These are phyloP conservation scores for Brassica juncea DNA, from an alignment of 345 rosid genomes.

Conservation along the genomic window DNA sequence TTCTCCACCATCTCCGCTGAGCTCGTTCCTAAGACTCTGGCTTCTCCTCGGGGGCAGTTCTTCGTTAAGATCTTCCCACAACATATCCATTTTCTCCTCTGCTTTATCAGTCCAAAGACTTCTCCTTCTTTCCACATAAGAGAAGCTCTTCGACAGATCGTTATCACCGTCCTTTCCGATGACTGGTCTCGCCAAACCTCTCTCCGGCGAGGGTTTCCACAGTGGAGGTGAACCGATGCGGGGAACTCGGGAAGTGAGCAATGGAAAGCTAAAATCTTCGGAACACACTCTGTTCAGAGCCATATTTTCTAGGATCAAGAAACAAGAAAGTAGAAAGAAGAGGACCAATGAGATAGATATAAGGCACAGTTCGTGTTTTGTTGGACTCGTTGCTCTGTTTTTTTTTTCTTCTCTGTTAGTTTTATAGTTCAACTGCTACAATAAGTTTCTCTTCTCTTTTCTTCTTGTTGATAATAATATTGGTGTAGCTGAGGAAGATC, in stretches of 20 bases:
- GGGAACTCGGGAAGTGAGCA: slow-evolving; percentile 33
- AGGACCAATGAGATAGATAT: slow-evolving; percentile 19
- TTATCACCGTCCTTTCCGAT: slow-evolving; percentile 7
- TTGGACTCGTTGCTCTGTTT: slow-evolving; percentile 45
- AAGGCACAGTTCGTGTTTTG: slow-evolving; percentile 38
- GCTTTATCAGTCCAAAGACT: slow-evolving; percentile 26
- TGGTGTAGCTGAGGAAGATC: slow-evolving; percentile 15
- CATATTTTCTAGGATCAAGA: slow-evolving; percentile 32
- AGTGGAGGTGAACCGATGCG: slow-evolving; percentile 69
- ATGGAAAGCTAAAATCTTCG: slow-evolving; percentile 80
- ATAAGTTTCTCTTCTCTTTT: slow-evolving; percentile 26
- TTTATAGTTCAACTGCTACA: slow-evolving; percentile 62
- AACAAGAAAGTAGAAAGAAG: background rate
- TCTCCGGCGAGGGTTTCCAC: slow-evolving; percentile 56
- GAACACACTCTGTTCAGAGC: slow-evolving; percentile 28
- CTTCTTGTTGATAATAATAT: background rate
- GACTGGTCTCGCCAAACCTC: slow-evolving; percentile 18
- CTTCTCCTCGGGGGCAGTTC: slow-evolving; percentile 42
- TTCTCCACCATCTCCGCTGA: background rate
- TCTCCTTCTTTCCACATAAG: slow-evolving; percentile 36
- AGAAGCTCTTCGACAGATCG: slow-evolving; percentile 42
- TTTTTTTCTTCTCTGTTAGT: slow-evolving; percentile 3
- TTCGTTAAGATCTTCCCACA: slow-evolving; percentile 91
- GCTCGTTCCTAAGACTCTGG: slow-evolving; percentile 19
- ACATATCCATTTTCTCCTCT: slow-evolving; percentile 73